Evolutionary conservation across 768 basidiomycete species (phyloP).

Genomic region (Boletus sp.): DNA sequence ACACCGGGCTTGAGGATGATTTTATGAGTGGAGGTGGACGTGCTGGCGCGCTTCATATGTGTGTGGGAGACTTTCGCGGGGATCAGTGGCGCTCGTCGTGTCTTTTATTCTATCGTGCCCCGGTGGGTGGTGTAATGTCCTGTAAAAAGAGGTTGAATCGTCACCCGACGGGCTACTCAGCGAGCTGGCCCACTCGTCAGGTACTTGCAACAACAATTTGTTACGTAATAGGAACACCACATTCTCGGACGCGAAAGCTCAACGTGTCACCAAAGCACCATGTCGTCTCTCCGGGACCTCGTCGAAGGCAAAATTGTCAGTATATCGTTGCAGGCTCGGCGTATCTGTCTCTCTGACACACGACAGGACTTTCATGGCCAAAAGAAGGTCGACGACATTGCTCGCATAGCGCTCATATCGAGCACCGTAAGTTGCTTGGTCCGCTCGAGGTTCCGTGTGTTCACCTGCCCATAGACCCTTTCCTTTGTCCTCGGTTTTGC

Average conservation of each 20-base stretch:
- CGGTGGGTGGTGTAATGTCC: not conserved
- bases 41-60: slow-evolving; percentile 24
- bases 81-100: not conserved
- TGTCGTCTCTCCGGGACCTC: slow-evolving; percentile 25
- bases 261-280: slow-evolving; percentile 16
- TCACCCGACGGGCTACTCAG: not conserved
- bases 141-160: not conserved
- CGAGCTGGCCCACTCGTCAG: not conserved
- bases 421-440: slow-evolving; percentile 21
- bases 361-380: slow-evolving; percentile 33
- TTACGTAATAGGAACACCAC: slow-evolving; percentile 18
- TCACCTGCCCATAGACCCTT: slow-evolving; percentile 19
- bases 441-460: not conserved
- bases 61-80: not conserved
- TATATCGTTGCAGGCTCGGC: not conserved
- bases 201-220: not conserved
- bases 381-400: slow-evolving; percentile 24
- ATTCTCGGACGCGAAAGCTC: not conserved
- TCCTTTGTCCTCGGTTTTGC: slow-evolving; percentile 31
- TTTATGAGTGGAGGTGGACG: slow-evolving; percentile 30
- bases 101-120: not conserved
- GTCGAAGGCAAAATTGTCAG: slow-evolving; percentile 33
- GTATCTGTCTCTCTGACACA: slow-evolving; percentile 2
- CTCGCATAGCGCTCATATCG: slow-evolving; percentile 22
- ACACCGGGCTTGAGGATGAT: slow-evolving; percentile 43